phyloP scores from a whole-genome alignment of 169 alveolate species.

The Cryptosporidium ubiquitum region DNA sequence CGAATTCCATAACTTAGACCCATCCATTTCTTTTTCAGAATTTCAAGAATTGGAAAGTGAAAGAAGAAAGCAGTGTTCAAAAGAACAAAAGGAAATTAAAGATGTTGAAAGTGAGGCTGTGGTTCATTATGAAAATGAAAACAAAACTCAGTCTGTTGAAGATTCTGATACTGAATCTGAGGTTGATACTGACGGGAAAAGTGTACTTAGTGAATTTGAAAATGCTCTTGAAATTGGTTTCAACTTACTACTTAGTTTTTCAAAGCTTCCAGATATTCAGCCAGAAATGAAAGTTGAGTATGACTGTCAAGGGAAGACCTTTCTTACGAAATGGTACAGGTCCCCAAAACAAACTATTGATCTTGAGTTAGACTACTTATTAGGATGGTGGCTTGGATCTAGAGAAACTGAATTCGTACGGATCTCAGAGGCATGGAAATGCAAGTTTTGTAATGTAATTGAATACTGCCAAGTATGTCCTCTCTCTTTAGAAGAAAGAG shows the following conservation, averaged over 20 bases:
- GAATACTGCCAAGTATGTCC: slow-evolving; percentile 60
- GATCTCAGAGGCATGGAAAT: slow-evolving; percentile 60
- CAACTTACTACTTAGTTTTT: background rate
- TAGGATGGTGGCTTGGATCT: slow-evolving; percentile 64
- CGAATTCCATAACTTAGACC: slow-evolving; percentile 23
- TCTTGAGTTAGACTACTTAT: slow-evolving; percentile 38
- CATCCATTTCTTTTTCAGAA: background rate
- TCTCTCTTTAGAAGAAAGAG: slow-evolving; percentile 17
- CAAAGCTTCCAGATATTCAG: slow-evolving; percentile 46
- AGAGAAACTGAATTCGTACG: slow-evolving; percentile 47
- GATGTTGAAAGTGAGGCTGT: background rate
- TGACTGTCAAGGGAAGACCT: slow-evolving; percentile 64
- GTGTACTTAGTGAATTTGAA: background rate
- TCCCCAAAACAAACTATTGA: slow-evolving; percentile 28
- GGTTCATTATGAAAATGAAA: background rate
- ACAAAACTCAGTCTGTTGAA: background rate
- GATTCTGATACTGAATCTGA: background rate
- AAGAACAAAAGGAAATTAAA: background rate
- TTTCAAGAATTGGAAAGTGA: background rate
- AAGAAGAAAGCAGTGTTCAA: background rate
- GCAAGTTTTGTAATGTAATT: slow-evolving; percentile 55
- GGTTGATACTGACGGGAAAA: slow-evolving; percentile 11
- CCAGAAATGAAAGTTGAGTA: slow-evolving; percentile 66
- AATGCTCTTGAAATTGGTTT: slow-evolving; percentile 41
- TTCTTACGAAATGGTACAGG: slow-evolving; percentile 64